phyloP scores from a whole-genome alignment of 345 rosid genomes.

The Brassica nigra region DNA sequence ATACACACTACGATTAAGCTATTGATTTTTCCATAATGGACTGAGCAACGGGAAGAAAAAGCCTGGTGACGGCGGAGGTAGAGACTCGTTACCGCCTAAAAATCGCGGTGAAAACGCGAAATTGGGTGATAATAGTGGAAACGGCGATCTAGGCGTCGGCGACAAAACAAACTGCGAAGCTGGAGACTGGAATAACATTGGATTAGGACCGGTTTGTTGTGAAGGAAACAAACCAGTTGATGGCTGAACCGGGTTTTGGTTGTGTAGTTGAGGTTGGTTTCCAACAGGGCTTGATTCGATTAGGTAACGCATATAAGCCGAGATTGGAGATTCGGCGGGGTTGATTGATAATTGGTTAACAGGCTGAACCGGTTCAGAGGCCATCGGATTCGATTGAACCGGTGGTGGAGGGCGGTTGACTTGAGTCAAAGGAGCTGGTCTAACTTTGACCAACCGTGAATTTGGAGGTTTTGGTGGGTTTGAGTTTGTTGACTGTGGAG shows the following conservation, averaged over 20 bases:
- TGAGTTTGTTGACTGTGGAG: constrained; percentile 53
- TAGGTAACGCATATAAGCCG: constrained; percentile 81
- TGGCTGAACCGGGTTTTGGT: constrained; percentile 41
- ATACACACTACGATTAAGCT: constrained; percentile 10
- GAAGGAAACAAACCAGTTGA: constrained; percentile 50
- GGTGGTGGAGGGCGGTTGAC: constrained; percentile 59
- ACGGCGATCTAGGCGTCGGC: constrained; percentile 61
- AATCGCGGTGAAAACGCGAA: constrained; percentile 76
- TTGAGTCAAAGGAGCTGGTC: constrained; percentile 82
- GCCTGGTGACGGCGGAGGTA: constrained; percentile 79
- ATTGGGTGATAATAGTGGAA: constrained; percentile 67
- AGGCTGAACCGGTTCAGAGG: constrained; percentile 25
- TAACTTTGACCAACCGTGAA: constrained; percentile 76
- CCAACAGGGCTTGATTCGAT: constrained; percentile 55
- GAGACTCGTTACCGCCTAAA: constrained; percentile 68
- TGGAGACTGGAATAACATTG: constrained; percentile 67
- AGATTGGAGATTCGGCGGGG: constrained; percentile 70
- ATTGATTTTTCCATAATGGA: constrained; percentile 79
- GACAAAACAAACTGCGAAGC: constrained; percentile 72
- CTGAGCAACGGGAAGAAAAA: constrained; percentile 70
- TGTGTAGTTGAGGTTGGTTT: constrained; percentile 47
- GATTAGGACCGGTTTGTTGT: constrained; percentile 51
- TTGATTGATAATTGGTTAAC: constrained; percentile 18
- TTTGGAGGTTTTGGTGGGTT: constrained; percentile 78
- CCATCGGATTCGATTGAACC: constrained; percentile 20